Percentiles rank a stretch among this genome's conserved stretches.
These are phyloP conservation scores for Candida nemodendra DNA, from an alignment of 805 yeast species.

Conservation along the genomic window DNA sequence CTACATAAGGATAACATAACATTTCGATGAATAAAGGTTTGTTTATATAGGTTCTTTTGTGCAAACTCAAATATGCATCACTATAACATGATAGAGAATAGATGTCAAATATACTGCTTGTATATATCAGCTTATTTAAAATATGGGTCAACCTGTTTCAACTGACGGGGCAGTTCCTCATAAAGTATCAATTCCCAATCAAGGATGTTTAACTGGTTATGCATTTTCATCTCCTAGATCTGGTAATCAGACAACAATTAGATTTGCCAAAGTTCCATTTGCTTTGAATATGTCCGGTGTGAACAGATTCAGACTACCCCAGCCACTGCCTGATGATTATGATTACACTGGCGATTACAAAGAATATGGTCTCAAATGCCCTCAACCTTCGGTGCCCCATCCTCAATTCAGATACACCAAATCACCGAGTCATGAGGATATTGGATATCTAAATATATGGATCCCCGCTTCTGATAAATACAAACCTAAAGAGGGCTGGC, in stretches of 20 bases:
- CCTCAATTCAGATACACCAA: slow-evolving; percentile 21
- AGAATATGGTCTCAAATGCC: slow-evolving; percentile 34
- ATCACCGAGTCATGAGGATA: slow-evolving; percentile 34
- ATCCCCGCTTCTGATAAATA: slow-evolving; percentile 33
- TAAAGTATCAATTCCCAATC: slow-evolving; percentile 20
- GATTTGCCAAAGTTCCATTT: slow-evolving; percentile 35
- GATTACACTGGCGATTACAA: slow-evolving; percentile 41
- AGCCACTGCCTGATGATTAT: slow-evolving; percentile 32
- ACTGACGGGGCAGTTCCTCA: slow-evolving; percentile 22
- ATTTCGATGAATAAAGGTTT: too few species aligned
- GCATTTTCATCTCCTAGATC: slow-evolving; percentile 19
- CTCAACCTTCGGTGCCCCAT: slow-evolving; percentile 38
- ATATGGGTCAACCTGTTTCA: slow-evolving; percentile 26
- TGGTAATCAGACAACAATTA: slow-evolving; percentile 21
- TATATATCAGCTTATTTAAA: too few species aligned
- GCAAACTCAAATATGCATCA: too few species aligned
- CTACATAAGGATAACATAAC: too few species aligned
- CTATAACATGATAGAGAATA: too few species aligned
- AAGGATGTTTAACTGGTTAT: slow-evolving; percentile 32
- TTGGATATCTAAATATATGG: slow-evolving; percentile 38
- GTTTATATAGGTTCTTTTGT: too few species aligned
- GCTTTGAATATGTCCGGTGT: slow-evolving; percentile 34
- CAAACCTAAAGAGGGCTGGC: slow-evolving; percentile 41
- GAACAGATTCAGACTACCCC: slow-evolving; percentile 32
- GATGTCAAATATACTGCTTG: too few species aligned